Conservation (phyloP, 1,139 yeast genomes). For the Martiniozyma asiatica region DNA sequence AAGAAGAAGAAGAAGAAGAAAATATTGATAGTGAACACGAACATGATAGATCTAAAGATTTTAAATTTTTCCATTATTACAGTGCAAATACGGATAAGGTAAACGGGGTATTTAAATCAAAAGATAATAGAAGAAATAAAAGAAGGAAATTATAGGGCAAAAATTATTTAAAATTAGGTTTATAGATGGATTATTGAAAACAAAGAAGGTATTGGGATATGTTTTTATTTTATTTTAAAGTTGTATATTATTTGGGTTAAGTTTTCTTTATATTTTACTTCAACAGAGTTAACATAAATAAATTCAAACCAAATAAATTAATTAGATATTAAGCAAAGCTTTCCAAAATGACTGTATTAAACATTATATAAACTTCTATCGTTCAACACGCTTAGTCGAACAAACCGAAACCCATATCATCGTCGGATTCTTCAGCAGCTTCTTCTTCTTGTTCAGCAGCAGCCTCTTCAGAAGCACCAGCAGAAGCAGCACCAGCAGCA, state of each 20-base stretch:
- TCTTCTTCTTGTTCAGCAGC: slow-evolving; percentile 38
- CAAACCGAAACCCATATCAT: slow-evolving; percentile 76
- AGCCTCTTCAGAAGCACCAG: slow-evolving; percentile 52
- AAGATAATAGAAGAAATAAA: slow-evolving; percentile 13
- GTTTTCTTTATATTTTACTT: too few relatives aligned
- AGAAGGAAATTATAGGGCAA: too few relatives aligned
- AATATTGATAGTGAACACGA: not conserved
- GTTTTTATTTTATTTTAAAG: too few relatives aligned
- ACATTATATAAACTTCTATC: not conserved
- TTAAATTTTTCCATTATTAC: slow-evolving; percentile 15
- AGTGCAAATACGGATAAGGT: slow-evolving; percentile 7
- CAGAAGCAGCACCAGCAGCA: slow-evolving; percentile 44
- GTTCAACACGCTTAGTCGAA: slow-evolving; percentile 34
- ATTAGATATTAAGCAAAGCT: too few relatives aligned
- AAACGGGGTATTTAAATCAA: slow-evolving; percentile 9
- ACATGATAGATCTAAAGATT: not conserved
- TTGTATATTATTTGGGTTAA: too few relatives aligned
- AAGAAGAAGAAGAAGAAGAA: not conserved
- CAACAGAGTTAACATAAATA: too few relatives aligned
- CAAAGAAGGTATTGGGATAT: too few relatives aligned
- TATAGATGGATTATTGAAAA: too few relatives aligned
- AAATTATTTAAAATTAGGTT: too few relatives aligned
- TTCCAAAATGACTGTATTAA: not conserved
- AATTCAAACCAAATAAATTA: too few relatives aligned
- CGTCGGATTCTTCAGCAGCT: slow-evolving; percentile 48